These are phyloP conservation scores for Bombardia bombarda DNA, from an alignment of 495 filamentous ascomycete genomes.

Conservation along the genomic window DNA sequence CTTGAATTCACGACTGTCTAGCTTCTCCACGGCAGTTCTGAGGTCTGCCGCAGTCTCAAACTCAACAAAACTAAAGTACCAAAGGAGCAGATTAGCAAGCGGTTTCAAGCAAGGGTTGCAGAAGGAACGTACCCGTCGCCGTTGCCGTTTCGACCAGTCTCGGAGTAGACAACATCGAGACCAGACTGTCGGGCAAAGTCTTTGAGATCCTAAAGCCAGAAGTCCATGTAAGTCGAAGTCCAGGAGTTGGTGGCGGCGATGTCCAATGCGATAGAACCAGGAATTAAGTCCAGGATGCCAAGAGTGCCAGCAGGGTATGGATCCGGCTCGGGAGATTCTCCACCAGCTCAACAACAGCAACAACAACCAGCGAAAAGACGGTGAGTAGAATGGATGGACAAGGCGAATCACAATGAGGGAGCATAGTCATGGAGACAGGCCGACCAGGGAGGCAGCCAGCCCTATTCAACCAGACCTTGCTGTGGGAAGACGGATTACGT, in stretches of 20 bases:
- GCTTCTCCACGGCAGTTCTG: slow-evolving; percentile 83
- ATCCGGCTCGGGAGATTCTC: slow-evolving; percentile 4
- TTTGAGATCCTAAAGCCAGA: slow-evolving; percentile 91
- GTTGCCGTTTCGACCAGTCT: slow-evolving; percentile 87
- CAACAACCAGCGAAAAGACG: slow-evolving; percentile 14
- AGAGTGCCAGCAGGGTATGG: slow-evolving; percentile 11
- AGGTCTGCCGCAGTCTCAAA: slow-evolving; percentile 90
- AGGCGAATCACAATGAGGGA: slow-evolving; percentile 1
- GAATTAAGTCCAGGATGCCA: slow-evolving; percentile 34
- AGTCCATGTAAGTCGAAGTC: slow-evolving; percentile 47
- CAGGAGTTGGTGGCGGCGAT: slow-evolving; percentile 26
- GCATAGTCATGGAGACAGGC: slow-evolving; percentile 3
- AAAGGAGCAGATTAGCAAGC: slow-evolving; percentile 15
- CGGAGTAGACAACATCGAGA: slow-evolving; percentile 95
- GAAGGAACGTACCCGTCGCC: slow-evolving; percentile 72
- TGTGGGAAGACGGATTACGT: slow-evolving; percentile 4
- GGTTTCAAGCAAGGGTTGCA: not conserved
- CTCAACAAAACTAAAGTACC: slow-evolving; percentile 74
- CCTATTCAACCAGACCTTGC: slow-evolving; percentile 5
- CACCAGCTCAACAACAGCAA: slow-evolving; percentile 4
- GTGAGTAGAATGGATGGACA: not conserved
- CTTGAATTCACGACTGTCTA: slow-evolving; percentile 88
- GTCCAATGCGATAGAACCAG: slow-evolving; percentile 34
- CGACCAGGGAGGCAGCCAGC: slow-evolving; percentile 2
- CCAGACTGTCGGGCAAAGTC: slow-evolving; percentile 97